These are phyloP conservation scores for Chrysanthemum makinoi DNA, from an alignment of 129 eudicot species.

Conservation along the genomic window DNA sequence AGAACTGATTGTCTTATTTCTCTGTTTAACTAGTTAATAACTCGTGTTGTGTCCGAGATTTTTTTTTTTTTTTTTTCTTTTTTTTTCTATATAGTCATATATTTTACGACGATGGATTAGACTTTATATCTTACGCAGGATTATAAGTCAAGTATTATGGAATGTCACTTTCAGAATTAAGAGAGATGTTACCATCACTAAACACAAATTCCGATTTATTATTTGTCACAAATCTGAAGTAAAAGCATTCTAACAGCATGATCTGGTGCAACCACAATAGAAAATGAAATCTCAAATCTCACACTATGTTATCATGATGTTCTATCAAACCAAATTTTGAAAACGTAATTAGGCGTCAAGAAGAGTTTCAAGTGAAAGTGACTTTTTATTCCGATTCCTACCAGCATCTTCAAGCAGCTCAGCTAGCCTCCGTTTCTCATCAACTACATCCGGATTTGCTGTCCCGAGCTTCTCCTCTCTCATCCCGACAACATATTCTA, in stretches of 20 bases:
- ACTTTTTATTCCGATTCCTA: constrained; percentile 50
- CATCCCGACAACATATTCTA: constrained; percentile 72
- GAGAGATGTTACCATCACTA: constrained; percentile 11
- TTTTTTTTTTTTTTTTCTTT: too few relatives aligned
- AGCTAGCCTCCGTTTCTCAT: constrained; percentile 67
- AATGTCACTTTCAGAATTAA: constrained; percentile 18
- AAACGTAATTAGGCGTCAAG: constrained; percentile 41
- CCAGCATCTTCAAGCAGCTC: constrained; percentile 67
- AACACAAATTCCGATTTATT: constrained; percentile 21
- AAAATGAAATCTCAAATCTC: constrained; percentile 53
- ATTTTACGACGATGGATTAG: too few relatives aligned
- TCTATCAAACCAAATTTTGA: constrained; percentile 20
- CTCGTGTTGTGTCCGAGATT: too few relatives aligned
- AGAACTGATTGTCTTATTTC: too few relatives aligned
- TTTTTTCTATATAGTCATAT: too few relatives aligned
- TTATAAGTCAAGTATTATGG: background rate
- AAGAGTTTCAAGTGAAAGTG: constrained; percentile 65
- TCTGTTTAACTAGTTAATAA: too few relatives aligned
- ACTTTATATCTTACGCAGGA: background rate
- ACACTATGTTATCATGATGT: constrained; percentile 26
- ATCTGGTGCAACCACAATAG: constrained; percentile 42
- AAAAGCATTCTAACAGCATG: constrained; percentile 27
- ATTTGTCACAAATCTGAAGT: constrained; percentile 29
- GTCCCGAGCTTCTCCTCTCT: constrained; percentile 97
- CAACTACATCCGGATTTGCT: constrained; percentile 81